Evolutionary conservation across 2,329 filamentous ascomycete genomes (phyloP).

Genomic region (Lecanicillium sp.): DNA sequence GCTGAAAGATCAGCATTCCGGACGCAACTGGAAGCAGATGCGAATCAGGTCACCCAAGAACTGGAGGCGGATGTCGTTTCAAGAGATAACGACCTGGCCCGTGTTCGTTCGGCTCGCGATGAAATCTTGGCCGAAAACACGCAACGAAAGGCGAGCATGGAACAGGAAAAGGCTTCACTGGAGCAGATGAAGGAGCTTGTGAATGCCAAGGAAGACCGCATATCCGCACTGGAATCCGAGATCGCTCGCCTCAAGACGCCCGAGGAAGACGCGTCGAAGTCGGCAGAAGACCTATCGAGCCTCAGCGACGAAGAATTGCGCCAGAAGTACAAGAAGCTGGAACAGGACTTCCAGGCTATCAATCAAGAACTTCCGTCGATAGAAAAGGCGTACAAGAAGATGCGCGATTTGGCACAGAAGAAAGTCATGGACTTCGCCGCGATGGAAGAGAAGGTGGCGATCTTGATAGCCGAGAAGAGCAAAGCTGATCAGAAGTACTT

Average conservation of each 20-base stretch:
- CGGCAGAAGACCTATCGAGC: slow-evolving; percentile 42
- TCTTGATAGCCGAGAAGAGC: slow-evolving; percentile 78
- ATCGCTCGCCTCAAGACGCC: slow-evolving; percentile 58
- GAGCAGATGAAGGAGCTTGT: slow-evolving; percentile 75
- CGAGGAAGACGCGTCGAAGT: slow-evolving; percentile 38
- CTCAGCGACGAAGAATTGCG: slow-evolving; percentile 65
- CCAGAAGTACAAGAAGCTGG: slow-evolving; percentile 63
- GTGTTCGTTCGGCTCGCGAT: slow-evolving; percentile 77
- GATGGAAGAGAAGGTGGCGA: slow-evolving; percentile 69
- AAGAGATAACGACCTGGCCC: slow-evolving; percentile 75
- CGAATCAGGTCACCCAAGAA: slow-evolving; percentile 63
- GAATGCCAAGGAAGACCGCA: slow-evolving; percentile 70
- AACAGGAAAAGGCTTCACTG: slow-evolving; percentile 62
- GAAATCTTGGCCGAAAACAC: slow-evolving; percentile 76
- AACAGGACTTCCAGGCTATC: slow-evolving; percentile 74
- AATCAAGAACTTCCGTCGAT: slow-evolving; percentile 84
- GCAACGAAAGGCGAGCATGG: slow-evolving; percentile 70
- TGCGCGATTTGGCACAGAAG: slow-evolving; percentile 74
- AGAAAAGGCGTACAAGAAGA: slow-evolving; percentile 85
- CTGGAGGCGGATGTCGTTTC: slow-evolving; percentile 74
- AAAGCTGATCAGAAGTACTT: slow-evolving; percentile 99
- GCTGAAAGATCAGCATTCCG: slow-evolving; percentile 79
- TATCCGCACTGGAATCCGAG: slow-evolving; percentile 75
- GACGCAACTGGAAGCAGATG: slow-evolving; percentile 73
- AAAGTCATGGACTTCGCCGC: slow-evolving; percentile 72